phyloP scores from a whole-genome alignment of 2,329 filamentous ascomycete species.

The Cadophora luteo-olivacea region DNA sequence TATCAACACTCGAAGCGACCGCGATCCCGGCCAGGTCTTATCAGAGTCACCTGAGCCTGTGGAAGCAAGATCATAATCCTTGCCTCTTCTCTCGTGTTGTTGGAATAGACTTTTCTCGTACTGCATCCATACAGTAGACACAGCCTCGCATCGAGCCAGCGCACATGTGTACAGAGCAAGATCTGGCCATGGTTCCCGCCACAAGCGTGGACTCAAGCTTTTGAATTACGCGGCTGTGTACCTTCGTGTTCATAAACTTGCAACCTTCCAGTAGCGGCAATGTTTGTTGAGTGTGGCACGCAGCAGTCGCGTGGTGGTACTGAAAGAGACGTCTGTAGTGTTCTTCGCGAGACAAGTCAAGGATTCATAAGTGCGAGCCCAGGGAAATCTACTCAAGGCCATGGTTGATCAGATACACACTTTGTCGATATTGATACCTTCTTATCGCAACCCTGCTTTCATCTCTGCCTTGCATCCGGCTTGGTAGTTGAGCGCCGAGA shows the following conservation, averaged over 20 bases:
- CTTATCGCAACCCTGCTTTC: constrained; percentile 10
- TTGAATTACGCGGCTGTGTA: constrained; percentile 13
- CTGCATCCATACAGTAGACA: background rate
- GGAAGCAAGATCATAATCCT: too few relatives aligned
- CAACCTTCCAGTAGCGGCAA: background rate
- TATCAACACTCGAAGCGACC: constrained; percentile 9
- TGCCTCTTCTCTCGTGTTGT: background rate
- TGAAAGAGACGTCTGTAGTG: background rate
- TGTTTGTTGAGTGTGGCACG: background rate
- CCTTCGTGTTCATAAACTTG: background rate
- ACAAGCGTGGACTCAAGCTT: constrained; percentile 18
- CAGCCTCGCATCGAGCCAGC: background rate
- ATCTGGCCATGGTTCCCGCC: background rate
- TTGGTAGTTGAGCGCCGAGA: constrained; percentile 8
- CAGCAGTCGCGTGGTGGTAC: background rate
- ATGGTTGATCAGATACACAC: background rate
- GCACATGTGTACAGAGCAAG: background rate
- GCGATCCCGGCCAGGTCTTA: background rate
- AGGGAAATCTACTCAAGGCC: background rate
- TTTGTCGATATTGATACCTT: constrained; percentile 8
- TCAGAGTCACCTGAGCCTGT: background rate
- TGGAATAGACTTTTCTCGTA: background rate
- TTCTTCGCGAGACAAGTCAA: background rate
- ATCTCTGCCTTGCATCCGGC: constrained; percentile 5
- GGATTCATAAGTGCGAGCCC: background rate